Evolutionary conservation across 139 green algal species (phyloP), one percentile per base, ranked within the genome.

Genomic region (Spirogloea muscicola): DNA sequence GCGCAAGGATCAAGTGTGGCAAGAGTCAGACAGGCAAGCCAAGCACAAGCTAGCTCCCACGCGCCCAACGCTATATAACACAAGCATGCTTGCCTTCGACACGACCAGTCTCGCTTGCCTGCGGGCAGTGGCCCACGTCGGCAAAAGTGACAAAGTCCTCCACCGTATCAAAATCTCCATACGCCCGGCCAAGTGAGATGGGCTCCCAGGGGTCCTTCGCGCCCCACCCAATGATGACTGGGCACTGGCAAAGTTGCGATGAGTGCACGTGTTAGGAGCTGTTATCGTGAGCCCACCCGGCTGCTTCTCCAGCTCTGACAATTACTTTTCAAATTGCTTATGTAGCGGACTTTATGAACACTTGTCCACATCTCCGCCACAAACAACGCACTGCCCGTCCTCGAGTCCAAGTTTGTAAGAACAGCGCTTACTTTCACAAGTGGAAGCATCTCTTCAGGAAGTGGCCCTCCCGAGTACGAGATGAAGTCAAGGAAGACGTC

Each of bases 401-500:
- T n/a, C n/a, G n/a, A n/a, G n/a, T n/a, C n/a, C n/a, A n/a, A n/a
- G 49, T 25, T 1, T n/a, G n/a, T n/a, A n/a, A n/a, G n/a, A n/a
- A n/a, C n/a, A n/a, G n/a, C n/a, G 63, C 13, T 25, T 13, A 49
- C 59, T 31, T 25, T 55, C 1, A 84, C 59, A 51, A 81, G 43
- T n/a, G 86, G 63, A 36, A 98, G 63, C 62, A 96, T 82, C 60
- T 95, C 82, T 77, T 98, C 93, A 4, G 94, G 91, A 31, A 98
- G 77, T 1, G 93, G 93, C 0, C 94, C 93, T 0, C 72, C 76
- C 13, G 74, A 90, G 81, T 98, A 98, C 62, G 70, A 91, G 62
- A 99, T 96, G 71, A 99, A 99, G 83, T 98, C 94, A 3, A 99
- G 89, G 76, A 99, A 99, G 21, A 99, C 94, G 38, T 90, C 74